Conservation (phyloP, 345 rosid species). For the Moricandia arvensis region DNA sequence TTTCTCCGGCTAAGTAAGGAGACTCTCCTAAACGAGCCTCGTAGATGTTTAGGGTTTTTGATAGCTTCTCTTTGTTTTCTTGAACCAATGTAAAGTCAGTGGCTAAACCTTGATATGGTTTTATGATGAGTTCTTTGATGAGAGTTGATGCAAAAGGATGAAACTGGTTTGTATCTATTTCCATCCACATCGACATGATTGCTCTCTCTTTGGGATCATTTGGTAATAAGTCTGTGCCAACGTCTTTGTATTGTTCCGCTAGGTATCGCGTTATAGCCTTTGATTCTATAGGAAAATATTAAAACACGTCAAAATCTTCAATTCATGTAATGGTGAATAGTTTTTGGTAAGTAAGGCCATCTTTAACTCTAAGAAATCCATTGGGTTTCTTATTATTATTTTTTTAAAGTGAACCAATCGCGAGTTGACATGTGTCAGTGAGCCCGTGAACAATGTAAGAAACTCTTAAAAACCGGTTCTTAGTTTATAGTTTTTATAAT, state of each 20-base stretch:
- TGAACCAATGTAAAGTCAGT: constrained; percentile 20
- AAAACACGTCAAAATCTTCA: not conserved
- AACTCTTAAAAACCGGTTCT: too few relatives aligned
- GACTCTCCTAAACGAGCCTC: constrained; percentile 35
- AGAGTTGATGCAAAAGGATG: constrained; percentile 20
- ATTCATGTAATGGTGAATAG: too few relatives aligned
- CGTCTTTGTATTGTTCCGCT: constrained; percentile 30
- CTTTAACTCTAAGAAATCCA: too few relatives aligned
- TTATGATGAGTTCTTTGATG: constrained; percentile 26
- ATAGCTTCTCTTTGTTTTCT: constrained; percentile 33
- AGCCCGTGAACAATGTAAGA: too few relatives aligned
- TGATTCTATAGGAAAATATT: constrained; percentile 28
- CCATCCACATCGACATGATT: constrained; percentile 12
- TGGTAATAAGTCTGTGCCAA: constrained; percentile 25
- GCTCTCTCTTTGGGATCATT: constrained; percentile 10
- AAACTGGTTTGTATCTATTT: constrained; percentile 5
- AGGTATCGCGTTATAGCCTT: constrained; percentile 41
- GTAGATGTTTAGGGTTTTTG: constrained; percentile 42
- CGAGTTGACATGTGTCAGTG: too few relatives aligned
- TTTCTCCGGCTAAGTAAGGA: constrained; percentile 23
- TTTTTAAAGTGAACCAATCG: too few relatives aligned
- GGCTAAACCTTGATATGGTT: constrained; percentile 27
- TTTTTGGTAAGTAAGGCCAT: too few relatives aligned
- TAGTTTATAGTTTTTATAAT: too few relatives aligned
- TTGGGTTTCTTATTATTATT: too few relatives aligned